Evolutionary conservation across 1,284 basidiomycete species (phyloP), one percentile per base, ranked within the genome.

Genomic region (Moesziomyces antarcticus): DNA sequence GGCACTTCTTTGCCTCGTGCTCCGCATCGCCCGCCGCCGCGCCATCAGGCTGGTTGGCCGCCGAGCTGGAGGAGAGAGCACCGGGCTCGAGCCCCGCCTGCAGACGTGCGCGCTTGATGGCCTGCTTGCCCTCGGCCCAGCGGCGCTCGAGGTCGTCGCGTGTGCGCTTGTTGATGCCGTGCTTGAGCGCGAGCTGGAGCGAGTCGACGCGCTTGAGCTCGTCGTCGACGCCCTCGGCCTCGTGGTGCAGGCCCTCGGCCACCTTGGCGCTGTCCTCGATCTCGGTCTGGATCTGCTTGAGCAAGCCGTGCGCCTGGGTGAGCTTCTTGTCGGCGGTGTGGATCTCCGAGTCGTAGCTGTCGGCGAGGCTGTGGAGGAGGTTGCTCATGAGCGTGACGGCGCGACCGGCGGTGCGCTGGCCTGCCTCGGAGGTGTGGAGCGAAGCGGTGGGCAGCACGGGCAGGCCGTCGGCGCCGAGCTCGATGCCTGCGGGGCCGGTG

Each of bases 301-400:
- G 88, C 56, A 97, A 86, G 2, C 92, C 91, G 75, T 93, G 92
- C 1, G 96, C 96, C 82, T 99, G 96, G 4, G 89, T 89, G 73
- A 93, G 90, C 82, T 97, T 94, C 56, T 93, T 90, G 82, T 98
- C 95, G 83, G 96, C 95, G 59, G 93, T 91, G 64, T 90, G 88
- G 22, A 98, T 87, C 85, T 99, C 97, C 71, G 91, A 90, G 80
- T 99, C 97, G 84, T 95, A 98, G 4, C 92, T 91, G n/a, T 91
- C 87, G 0, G 95, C 95, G 18, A 99, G 88, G 75, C 90, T 91
- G 77, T 95, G 93, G 74, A 99, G 88, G 88, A 98, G 90, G 60
- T 88, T 88, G 7, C 93, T 89, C 84, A 97, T 91, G 73, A 97
- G 93, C 61, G 90, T 90, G 25, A 94, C 65, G 1, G 82, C 73